Evolutionary conservation across 2,329 filamentous ascomycete species (phyloP).

Genomic region (Ilyonectria sp.): DNA sequence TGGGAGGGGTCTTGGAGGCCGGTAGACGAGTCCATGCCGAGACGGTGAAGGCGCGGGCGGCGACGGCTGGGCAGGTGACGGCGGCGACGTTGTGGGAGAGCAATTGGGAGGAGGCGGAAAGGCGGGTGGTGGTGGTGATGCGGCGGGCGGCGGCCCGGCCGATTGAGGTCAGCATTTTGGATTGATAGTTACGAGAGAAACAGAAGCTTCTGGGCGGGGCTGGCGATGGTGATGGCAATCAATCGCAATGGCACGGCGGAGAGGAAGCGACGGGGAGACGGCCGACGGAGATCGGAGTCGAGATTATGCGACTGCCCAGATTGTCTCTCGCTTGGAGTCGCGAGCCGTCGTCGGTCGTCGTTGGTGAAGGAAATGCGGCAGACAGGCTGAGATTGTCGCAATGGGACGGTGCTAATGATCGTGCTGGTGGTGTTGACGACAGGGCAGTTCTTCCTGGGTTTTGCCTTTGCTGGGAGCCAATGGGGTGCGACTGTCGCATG

Average conservation of each 20-base stretch:
- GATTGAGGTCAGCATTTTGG: constrained; percentile 60
- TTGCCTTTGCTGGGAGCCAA: constrained; percentile 16
- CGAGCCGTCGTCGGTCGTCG: constrained; percentile 28
- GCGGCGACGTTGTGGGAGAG: constrained; percentile 38
- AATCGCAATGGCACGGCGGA: too few species aligned
- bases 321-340: constrained; percentile 27
- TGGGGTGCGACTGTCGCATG: background rate
- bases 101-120: constrained; percentile 44
- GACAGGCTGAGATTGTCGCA: constrained; percentile 2
- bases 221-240: too few species aligned
- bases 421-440: background rate
- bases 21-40: constrained; percentile 49
- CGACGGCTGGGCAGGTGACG: constrained; percentile 35
- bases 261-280: too few species aligned
- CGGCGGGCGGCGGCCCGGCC: constrained; percentile 58
- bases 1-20: constrained; percentile 33
- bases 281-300: too few species aligned
- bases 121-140: constrained; percentile 39
- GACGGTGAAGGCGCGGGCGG: constrained; percentile 51
- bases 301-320: background rate
- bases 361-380: constrained; percentile 14
- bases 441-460: constrained; percentile 4
- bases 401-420: constrained; percentile 12
- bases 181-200: background rate
- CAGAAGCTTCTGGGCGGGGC: background rate